Evolutionary conservation across 768 basidiomycete genomes (phyloP), one percentile per base, ranked within the genome.

Genomic region (Gymnopilus dilepis): DNA sequence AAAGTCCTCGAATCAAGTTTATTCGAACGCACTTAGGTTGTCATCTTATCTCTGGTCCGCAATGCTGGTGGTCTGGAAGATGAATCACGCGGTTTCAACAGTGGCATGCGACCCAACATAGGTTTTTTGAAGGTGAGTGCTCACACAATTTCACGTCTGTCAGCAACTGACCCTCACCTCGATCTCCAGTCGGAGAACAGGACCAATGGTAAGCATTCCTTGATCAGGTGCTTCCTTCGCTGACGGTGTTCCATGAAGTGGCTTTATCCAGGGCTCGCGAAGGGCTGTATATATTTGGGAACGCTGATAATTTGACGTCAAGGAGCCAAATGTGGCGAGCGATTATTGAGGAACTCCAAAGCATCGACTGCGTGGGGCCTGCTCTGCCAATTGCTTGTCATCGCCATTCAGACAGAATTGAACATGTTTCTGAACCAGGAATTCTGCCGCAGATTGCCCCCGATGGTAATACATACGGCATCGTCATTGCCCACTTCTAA

Each of bases 231-330:
- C 19, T 6, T 19, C 28, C 17, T 12, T 37, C 31, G 21, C 3
- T 19, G 40, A 17, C 43, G 13, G 43, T 6, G 6, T 37, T 31
- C 21, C 19, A n/a, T n/a, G n/a, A n/a, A 82, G 91, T 92, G 41
- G 89, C 92, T 0, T 70, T 93, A 4, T 91, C 90, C 21, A 81
- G 91, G 21, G 91, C 91, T 4, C 82, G 84, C 51, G 85, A 93
- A 61, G 91, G 91, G 4, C 74, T 94, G 1, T 92, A 81, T 67
- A 84, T 94, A 31, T 73, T 93, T 3, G 91, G 92, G 22, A 91
- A 91, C 56, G 84, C 87, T 0, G 70, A 78, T 0, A 82, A 86
- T 41, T 69, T 90, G 42, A 74, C 81, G 4, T 73, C 78, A 15
- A 77, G 74, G 58, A 86, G 83, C 60, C 53, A 69, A 9, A 88